Evolutionary conservation across 2,329 filamentous ascomycete species (phyloP), one percentile per base, ranked within the genome.

Genomic region (Aspergillus ochraceoroseus): DNA sequence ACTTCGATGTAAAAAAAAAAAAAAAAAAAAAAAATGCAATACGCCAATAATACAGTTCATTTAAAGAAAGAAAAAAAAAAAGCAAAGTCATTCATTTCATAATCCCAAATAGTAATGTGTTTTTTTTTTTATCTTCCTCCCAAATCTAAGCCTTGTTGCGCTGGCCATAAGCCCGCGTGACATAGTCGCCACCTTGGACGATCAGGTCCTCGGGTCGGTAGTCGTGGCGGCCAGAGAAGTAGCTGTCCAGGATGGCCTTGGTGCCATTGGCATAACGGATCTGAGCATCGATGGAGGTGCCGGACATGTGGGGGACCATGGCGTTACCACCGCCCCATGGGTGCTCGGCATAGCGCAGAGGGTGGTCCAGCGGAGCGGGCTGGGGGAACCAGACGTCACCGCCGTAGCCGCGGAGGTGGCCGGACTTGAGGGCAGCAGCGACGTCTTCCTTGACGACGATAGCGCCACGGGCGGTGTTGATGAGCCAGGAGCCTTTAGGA

Each of bases 391-490:
- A 96, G 51, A 71, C 68, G 47, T 71, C 68, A 65, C 68, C 68
- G 54, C 68, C 68, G 51, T 71, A 71, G 29, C 68, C 68, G 47
- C 69, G 66, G 49, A 71, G 65, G 70, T 96, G 89, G 60, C 92
- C 92, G 22, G 76, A 79, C 76, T 90, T 87, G 66, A 98, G 80
- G 34, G 92, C 92, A 18, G 84, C 89, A 49, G 92, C 92, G 42
- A 98, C 92, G 57, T 96, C 92, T 73, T 96, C 90, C 81, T 96
- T 96, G 73, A 96, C 90, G 58, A 98, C 89, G 65, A 98, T 98
- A 70, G 92, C 92, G 61, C 92, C 92, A 68, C 92, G 92, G 57
- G 92, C 92, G 22, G 92, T 98, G 83, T 98, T 98, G 74, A 98
- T 75, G 65, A 98, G 85, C 87, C 92, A 96, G 27, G 88, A 85